Conservation (phyloP, 1,284 basidiomycete genomes). For the Apiotrichum porosum region DNA sequence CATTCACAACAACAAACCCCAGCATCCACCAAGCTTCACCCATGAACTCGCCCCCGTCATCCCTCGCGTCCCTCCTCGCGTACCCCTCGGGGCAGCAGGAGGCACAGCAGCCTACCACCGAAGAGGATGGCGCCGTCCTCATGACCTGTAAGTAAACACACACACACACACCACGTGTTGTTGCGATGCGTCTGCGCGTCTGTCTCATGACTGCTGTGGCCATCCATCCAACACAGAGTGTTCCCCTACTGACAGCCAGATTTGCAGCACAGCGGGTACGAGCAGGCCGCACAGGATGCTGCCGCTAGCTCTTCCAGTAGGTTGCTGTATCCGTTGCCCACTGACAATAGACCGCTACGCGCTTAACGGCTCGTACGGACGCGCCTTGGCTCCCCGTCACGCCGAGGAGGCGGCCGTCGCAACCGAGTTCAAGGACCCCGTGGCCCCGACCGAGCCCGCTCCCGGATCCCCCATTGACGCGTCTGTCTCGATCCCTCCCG, state of each 20-base stretch:
- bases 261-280: background rate
- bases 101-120: background rate
- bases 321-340: background rate
- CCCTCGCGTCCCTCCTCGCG: constrained; percentile 2
- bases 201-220: background rate
- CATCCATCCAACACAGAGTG: background rate
- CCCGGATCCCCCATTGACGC: constrained; percentile 20
- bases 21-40: background rate
- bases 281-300: background rate
- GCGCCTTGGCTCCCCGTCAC: background rate
- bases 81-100: background rate
- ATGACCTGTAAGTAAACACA: constrained; percentile 17
- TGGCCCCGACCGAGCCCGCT: constrained; percentile 2
- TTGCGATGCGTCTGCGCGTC: no score
- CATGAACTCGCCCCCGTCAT: constrained; percentile 9
- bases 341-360: background rate
- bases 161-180: background rate
- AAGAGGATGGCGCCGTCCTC: constrained; percentile 8
- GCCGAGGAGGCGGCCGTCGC: background rate
- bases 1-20: no score
- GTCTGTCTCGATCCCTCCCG: constrained; percentile 16
- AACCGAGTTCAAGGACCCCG: background rate
- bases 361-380: background rate
- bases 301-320: background rate
- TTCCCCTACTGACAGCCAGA: no score